Percentiles rank a stretch among this genome's conserved stretches.
phyloP scores from a whole-genome alignment of 2,329 filamentous ascomycete genomes.

The Fusarium euwallaceae region DNA sequence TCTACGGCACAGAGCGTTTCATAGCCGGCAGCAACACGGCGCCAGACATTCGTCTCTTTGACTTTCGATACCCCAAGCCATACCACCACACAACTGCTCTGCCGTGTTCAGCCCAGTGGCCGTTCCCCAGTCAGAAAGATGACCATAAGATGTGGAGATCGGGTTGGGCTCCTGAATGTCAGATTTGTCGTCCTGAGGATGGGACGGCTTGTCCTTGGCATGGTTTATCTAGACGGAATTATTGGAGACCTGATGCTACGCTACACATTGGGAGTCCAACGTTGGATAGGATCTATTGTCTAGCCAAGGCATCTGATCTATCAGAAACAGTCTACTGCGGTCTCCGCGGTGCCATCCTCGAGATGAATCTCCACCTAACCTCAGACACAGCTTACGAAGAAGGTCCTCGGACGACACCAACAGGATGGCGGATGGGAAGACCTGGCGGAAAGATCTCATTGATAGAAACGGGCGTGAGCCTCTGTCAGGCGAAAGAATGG shows the following conservation, averaged over 20 bases:
- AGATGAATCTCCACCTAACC: slow-evolving; percentile 53
- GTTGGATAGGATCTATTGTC: slow-evolving; percentile 57
- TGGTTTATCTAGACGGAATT: slow-evolving; percentile 55
- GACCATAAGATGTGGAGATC: slow-evolving; percentile 22
- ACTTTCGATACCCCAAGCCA: slow-evolving; percentile 63
- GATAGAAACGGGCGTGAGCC: slow-evolving; percentile 50
- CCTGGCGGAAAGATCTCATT: slow-evolving; percentile 42
- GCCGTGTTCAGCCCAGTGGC: slow-evolving; percentile 56
- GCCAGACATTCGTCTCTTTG: slow-evolving; percentile 64
- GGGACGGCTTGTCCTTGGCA: slow-evolving; percentile 63
- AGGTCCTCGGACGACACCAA: slow-evolving; percentile 31
- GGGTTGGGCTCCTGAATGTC: slow-evolving; percentile 25
- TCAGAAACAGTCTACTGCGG: slow-evolving; percentile 65
- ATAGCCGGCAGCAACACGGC: slow-evolving; percentile 61
- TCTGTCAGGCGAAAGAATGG: slow-evolving; percentile 41
- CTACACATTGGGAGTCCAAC: slow-evolving; percentile 57
- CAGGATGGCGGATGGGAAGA: slow-evolving; percentile 44
- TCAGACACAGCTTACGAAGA: slow-evolving; percentile 32
- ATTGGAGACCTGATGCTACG: slow-evolving; percentile 64
- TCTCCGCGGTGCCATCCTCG: slow-evolving; percentile 61
- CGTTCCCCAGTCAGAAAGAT: slow-evolving; percentile 49
- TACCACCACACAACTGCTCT: slow-evolving; percentile 65
- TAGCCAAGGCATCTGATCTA: slow-evolving; percentile 61
- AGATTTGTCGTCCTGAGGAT: slow-evolving; percentile 52
- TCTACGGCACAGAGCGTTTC: slow-evolving; percentile 65